Evolutionary conservation across 208 protist species (phyloP).

Genomic region (Leishmania turanica): DNA sequence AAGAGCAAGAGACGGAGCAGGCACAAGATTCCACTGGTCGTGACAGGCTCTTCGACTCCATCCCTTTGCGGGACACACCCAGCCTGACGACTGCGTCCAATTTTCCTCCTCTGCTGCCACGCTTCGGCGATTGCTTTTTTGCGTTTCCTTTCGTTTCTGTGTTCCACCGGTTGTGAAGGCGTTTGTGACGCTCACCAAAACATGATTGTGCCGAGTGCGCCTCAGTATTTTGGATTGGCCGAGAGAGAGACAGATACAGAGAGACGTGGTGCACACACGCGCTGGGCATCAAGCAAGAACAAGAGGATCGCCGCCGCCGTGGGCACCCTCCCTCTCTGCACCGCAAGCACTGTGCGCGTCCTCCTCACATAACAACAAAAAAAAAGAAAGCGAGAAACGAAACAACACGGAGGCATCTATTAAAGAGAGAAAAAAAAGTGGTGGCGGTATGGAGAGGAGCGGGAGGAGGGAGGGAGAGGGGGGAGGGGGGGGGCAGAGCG

Average conservation of each 20-base stretch:
- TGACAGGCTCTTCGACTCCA: not conserved
- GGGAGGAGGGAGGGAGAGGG: not conserved
- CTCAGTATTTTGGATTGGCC: not conserved
- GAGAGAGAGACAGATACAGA: not conserved
- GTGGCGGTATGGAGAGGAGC: not conserved
- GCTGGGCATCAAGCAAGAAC: not conserved
- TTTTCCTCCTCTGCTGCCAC: not conserved
- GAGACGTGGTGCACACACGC: not conserved
- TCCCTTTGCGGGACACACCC: not conserved
- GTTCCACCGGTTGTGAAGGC: not conserved
- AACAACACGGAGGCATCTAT: not conserved
- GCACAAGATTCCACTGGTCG: not conserved
- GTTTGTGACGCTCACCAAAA: not conserved
- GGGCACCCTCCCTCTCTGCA: not conserved
- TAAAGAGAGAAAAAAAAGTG: not conserved
- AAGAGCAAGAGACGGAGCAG: not conserved
- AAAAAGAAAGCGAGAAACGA: too few relatives aligned
- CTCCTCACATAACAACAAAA: not conserved
- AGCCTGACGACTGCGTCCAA: not conserved
- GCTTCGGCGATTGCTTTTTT: not conserved
- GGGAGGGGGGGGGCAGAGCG: too few relatives aligned
- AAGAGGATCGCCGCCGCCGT: not conserved
- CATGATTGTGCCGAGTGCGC: not conserved
- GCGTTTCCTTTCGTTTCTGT: not conserved
- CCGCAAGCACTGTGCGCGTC: not conserved